phyloP scores from a whole-genome alignment of 73 alveolate genomes.

The Blepharisma stoltei region DNA sequence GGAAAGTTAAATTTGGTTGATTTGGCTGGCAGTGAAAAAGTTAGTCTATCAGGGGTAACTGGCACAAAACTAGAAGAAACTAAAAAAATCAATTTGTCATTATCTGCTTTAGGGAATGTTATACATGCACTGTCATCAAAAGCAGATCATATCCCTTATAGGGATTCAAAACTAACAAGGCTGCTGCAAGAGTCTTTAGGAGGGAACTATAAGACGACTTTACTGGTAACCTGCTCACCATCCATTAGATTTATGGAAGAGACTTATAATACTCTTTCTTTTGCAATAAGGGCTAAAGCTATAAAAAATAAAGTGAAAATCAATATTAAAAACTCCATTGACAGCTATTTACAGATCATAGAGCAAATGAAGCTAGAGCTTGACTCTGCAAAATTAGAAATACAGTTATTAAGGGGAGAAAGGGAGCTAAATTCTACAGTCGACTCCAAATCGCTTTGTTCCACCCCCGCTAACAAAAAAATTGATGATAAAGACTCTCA shows the following conservation, averaged over 20 bases:
- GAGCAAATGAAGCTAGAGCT: constrained; percentile 7
- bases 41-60: constrained; percentile 68
- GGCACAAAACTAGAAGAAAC: constrained; percentile 85
- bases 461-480: no score
- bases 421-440: not conserved
- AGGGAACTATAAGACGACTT: constrained; percentile 89
- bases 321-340: constrained; percentile 25
- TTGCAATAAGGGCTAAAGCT: constrained; percentile 88
- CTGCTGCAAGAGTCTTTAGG: constrained; percentile 87
- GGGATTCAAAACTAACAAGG: constrained; percentile 90
- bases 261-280: constrained; percentile 74
- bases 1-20: constrained; percentile 74
- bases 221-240: constrained; percentile 86
- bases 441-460: no score
- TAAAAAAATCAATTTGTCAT: constrained; percentile 70
- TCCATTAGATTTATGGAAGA: constrained; percentile 70
- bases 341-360: constrained; percentile 2
- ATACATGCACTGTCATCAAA: constrained; percentile 63
- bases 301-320: constrained; percentile 11
- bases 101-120: constrained; percentile 80
- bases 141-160: constrained; percentile 77
- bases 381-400: not conserved
- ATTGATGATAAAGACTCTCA: no score
- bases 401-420: not conserved
- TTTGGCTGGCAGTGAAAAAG: constrained; percentile 89